Conservation (phyloP, 305 asterid species). For the Caryopteris hybrid region DNA sequence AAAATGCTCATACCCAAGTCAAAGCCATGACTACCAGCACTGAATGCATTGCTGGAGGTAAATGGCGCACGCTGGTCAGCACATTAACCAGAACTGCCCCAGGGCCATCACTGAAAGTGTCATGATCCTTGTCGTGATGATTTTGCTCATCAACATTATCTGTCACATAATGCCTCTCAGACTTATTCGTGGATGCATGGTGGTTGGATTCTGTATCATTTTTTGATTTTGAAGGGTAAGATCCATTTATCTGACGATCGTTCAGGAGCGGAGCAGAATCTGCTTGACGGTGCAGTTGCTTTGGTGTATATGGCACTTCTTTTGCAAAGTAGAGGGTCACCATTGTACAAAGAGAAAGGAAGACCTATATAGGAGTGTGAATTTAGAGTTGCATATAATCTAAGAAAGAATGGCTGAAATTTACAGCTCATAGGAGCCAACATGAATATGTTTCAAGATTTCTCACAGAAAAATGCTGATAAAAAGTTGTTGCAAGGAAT, state of each 20-base stretch:
- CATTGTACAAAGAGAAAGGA: conserved; percentile 72
- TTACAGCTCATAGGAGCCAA: background rate
- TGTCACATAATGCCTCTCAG: conserved; percentile 35
- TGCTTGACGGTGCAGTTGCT: conserved; percentile 44
- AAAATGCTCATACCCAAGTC: conserved; percentile 75
- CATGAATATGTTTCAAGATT: background rate
- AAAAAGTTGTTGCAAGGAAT: background rate
- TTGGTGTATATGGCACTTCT: conserved; percentile 67
- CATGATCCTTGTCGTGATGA: conserved; percentile 38
- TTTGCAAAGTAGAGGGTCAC: conserved; percentile 91
- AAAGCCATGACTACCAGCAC: conserved; percentile 97
- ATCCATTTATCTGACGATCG: conserved; percentile 41
- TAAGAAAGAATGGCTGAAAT: conserved; percentile 7
- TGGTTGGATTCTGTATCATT: conserved; percentile 24
- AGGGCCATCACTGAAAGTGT: conserved; percentile 69
- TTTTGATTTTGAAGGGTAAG: conserved; percentile 44
- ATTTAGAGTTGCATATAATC: conserved; percentile 20
- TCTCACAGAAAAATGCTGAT: background rate
- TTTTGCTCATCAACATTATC: conserved; percentile 37
- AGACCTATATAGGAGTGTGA: conserved; percentile 44
- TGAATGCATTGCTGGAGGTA: conserved; percentile 96
- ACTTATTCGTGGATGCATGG: conserved; percentile 30
- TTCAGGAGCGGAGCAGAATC: conserved; percentile 94
- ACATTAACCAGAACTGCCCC: conserved; percentile 96
- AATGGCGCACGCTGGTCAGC: conserved; percentile 91